Base-by-base conservation (phyloP, 768 basidiomycete species). In the Suillus cothurnatus region DNA sequence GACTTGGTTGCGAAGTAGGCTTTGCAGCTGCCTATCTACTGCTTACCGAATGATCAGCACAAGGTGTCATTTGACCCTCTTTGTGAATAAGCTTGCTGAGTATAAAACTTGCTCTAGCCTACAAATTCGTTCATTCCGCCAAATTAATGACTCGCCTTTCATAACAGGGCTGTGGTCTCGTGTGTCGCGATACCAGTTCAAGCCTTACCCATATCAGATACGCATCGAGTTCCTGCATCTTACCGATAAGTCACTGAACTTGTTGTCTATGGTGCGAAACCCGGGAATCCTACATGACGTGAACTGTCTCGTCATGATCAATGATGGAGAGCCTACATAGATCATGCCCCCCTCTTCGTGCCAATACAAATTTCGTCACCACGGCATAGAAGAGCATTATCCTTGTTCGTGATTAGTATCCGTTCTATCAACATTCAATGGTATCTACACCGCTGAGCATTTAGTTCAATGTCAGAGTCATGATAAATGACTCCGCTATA, bases 51-150 rank as follows among this genome's bases (percentile, higher is more conserved):
- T 19, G 19, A 12, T 41, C 58, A 59, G 55, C 23, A 36, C 36
- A 36, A 58, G 19, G 57, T 14, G 36, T 41, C 58, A 58, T 58
- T 21, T 39, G 36, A 58, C 17, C 57, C 31, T 59, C 58, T 59
- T 28, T 59, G 26, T 39, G 39, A 28, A 59, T 39, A 19, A 58
- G 11, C 26, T 58, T 58, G 11, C 11, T 23, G 23, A 49, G 38
- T 41, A 28, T 19, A 31, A 26, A 59, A 28, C 12, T 59, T 59
- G 26, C 19, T 21, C 19, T 59, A 31, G 19, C 31, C 58, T 28
- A 28, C 58, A 59, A 39, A 41, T 19, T 41, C 3, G 23, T 59
- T 8, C 36, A 39, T 38, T 17, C 57, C 23, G 23, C 17, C 26
- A 58, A 55, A n/a, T 55, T 34, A 32, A 55, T 34, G 53, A 55